These are phyloP conservation scores for Saksenaea vasiformis DNA, from an alignment of 371 early-diverging fungal species.

Conservation along the genomic window DNA sequence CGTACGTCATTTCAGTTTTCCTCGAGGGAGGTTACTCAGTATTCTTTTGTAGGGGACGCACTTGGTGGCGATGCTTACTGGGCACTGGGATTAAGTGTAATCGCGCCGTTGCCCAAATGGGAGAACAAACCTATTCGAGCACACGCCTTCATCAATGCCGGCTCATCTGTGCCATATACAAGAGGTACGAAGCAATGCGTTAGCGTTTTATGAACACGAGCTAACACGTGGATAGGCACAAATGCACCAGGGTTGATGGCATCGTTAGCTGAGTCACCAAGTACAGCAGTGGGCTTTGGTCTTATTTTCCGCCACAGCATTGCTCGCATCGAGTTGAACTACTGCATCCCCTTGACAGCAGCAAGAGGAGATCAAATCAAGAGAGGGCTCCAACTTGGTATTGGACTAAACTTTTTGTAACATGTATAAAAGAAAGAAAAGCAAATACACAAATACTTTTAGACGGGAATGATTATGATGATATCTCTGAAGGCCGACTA, in stretches of 20 bases:
- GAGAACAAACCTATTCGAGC: slow-evolving; percentile 67
- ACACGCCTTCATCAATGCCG: slow-evolving; percentile 89
- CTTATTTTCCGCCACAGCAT: slow-evolving; percentile 86
- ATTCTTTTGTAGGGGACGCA: slow-evolving; percentile 61
- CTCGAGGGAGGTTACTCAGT: background rate
- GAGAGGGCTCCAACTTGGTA: slow-evolving; percentile 83
- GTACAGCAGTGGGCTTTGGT: slow-evolving; percentile 75
- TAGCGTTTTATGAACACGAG: background rate
- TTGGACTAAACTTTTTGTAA: slow-evolving; percentile 86
- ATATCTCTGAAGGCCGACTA: slow-evolving; percentile 1
- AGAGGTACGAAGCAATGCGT: slow-evolving; percentile 29
- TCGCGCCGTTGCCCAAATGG: slow-evolving; percentile 81
- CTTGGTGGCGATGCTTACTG: slow-evolving; percentile 88
- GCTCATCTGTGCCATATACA: slow-evolving; percentile 65
- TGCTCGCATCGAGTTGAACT: slow-evolving; percentile 88
- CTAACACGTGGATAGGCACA: slow-evolving; percentile 10
- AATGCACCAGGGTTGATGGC: slow-evolving; percentile 31
- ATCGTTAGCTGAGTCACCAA: slow-evolving; percentile 57
- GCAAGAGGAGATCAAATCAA: slow-evolving; percentile 73
- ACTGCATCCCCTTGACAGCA: slow-evolving; percentile 81
- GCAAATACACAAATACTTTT: background rate
- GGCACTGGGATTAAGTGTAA: slow-evolving; percentile 75
- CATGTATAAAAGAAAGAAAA: background rate
- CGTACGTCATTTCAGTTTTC: slow-evolving; percentile 30
- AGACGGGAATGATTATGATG: background rate